Base-by-base conservation (phyloP, 2,329 filamentous ascomycete genomes). In the Fusarium siculi region DNA sequence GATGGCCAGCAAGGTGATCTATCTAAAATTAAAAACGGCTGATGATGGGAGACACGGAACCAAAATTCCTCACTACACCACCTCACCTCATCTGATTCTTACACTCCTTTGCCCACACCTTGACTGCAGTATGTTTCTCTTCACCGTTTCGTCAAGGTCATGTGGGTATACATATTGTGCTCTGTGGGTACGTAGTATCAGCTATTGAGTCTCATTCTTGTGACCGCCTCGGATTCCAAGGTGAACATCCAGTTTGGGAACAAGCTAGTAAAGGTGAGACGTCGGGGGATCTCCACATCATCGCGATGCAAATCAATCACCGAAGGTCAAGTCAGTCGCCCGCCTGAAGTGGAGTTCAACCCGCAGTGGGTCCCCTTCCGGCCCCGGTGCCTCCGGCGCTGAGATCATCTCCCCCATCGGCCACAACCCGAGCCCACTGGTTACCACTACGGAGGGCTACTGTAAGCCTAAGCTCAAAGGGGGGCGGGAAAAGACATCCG, bases 401-500 rank as follows among this genome's bases (percentile, higher is more conserved):
- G 54, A 61, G 62, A 52, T 68, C 64, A 56, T 64, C 65, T 68
- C 74, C 75, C 63, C 75, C 75, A 76, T 77, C 75, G 75, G 75
- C 70, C 75, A 77, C 53, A 70, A 72, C 58, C 75, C 75, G 75
- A 77, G 68, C 66, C 70, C 74, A 62, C 70, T 68, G 67, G 67
- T 60, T 56, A 25, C 49, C 49, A 53, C 34, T 53, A 34, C n/a
- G 50, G 50, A 53, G 32, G 50, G 34, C 50, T 53, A 39, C 50
- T 53, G 34, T 21, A 21, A 53, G 50, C 19, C 50, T 39, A 56
- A 36, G 60, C 59, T 60, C 49, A 68, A 71, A 65, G 72, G 61
- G 75, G 75, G 75, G 75, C 75, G 75, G 75, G 68, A 66, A 59
- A 70, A 50, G 55, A 77, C 60, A 63, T 77, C 75, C 75, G 70